A percentile compares a stretch with the other conserved stretches of the same genome.
These are phyloP conservation scores for Nakazawaea anatomiae DNA, from an alignment of 805 yeast genomes.

Conservation along the genomic window DNA sequence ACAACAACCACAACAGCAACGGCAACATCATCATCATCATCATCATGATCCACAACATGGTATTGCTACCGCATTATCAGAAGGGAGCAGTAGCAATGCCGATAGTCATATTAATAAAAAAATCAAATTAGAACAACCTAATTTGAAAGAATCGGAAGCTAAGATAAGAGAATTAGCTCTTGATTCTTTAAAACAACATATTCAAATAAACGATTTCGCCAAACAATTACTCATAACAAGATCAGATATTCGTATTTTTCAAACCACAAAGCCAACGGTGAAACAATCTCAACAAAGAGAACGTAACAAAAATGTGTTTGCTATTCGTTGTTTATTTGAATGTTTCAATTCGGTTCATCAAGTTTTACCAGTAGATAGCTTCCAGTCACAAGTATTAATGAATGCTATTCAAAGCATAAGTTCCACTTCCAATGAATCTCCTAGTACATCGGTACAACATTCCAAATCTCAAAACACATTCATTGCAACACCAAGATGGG, in stretches of 20 bases:
- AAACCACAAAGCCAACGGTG: neutral
- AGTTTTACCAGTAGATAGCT: neutral
- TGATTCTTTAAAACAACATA: neutral
- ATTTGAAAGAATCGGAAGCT: neutral
- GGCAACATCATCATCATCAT: too few relatives aligned
- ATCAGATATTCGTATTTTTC: neutral
- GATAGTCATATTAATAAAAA: neutral
- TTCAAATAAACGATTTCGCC: constrained; percentile 2
- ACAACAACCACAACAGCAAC: too few relatives aligned
- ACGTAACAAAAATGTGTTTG: constrained; percentile 16
- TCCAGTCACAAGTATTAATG: neutral
- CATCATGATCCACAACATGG: too few relatives aligned
- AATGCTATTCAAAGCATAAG: constrained; percentile 6
- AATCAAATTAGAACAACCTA: neutral
- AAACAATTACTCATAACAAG: constrained; percentile 1
- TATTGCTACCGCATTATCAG: neutral
- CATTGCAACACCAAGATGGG: constrained; percentile 14
- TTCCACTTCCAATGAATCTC: constrained; percentile 6
- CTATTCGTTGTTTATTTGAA: constrained; percentile 19
- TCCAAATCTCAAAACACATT: neutral
- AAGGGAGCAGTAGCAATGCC: neutral
- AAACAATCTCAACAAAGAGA: constrained; percentile 14
- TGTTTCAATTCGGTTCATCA: constrained; percentile 13
- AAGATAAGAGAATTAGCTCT: neutral
- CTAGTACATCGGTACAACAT: constrained; percentile 9